These are phyloP conservation scores for Arachis stenosperma DNA, from an alignment of 306 rosid species.

Conservation along the genomic window DNA sequence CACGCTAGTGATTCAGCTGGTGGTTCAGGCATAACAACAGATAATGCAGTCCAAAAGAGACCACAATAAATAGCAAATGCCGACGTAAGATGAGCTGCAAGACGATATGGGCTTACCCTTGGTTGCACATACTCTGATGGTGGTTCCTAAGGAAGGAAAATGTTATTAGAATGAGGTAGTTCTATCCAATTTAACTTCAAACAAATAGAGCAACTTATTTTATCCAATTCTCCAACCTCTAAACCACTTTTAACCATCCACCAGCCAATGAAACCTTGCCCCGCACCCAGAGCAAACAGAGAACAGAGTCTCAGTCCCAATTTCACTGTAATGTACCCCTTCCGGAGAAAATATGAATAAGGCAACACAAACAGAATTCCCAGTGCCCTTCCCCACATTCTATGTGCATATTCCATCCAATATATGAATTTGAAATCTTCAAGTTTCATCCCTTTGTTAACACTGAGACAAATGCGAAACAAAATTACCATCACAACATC, in stretches of 20 bases:
- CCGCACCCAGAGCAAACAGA: constrained; percentile 83
- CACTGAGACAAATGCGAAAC: constrained; percentile 45
- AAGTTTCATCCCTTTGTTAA: constrained; percentile 55
- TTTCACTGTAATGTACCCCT: constrained; percentile 77
- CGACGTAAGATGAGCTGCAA: constrained; percentile 97
- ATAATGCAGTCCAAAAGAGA: constrained; percentile 85
- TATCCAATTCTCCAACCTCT: constrained; percentile 50
- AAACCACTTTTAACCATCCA: constrained; percentile 97
- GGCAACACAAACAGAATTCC: constrained; percentile 88
- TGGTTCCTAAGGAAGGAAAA: constrained; percentile 68
- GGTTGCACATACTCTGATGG: constrained; percentile 85
- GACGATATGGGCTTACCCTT: constrained; percentile 95
- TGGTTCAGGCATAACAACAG: constrained; percentile 94
- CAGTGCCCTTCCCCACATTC: constrained; percentile 95
- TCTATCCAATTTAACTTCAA: constrained; percentile 28
- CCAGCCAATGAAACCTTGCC: constrained; percentile 93
- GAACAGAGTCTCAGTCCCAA: constrained; percentile 76
- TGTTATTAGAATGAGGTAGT: constrained; percentile 25
- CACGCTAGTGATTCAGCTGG: constrained; percentile 79
- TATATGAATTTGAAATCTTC: constrained; percentile 62
- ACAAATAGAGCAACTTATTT: constrained; percentile 17
- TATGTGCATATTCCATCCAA: constrained; percentile 87
- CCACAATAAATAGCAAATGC: constrained; percentile 90
- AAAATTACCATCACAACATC: constrained; percentile 23
- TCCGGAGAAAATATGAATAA: constrained; percentile 87